These are phyloP conservation scores for Rhodotorula graminis DNA, from an alignment of 768 basidiomycete genomes.

Conservation along the genomic window DNA sequence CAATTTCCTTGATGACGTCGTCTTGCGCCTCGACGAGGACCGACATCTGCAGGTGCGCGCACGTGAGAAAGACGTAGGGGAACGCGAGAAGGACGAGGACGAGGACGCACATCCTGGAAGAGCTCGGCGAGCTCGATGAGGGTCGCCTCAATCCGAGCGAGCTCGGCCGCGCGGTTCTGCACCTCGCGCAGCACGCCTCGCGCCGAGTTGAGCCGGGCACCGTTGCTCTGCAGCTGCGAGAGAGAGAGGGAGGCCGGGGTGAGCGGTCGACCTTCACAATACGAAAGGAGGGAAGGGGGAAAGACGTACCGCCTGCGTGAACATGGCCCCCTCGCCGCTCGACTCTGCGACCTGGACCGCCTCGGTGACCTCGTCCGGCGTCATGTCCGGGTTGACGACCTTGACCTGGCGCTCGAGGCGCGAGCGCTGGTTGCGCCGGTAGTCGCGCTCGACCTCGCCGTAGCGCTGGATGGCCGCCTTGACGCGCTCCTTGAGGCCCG, in stretches of 20 bases:
- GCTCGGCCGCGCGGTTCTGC: constrained; percentile 76
- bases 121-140: constrained; percentile 76
- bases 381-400: constrained; percentile 41
- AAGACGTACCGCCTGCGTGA: constrained; percentile 29
- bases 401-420: constrained; percentile 50
- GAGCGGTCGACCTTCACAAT: constrained; percentile 53
- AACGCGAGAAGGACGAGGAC: not conserved
- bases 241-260: not conserved
- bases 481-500: constrained; percentile 49
- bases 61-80: not conserved
- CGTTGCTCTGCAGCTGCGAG: constrained; percentile 52
- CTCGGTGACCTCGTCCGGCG: constrained; percentile 8
- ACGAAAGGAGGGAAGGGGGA: not conserved
- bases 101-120: constrained; percentile 63
- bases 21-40: constrained; percentile 73
- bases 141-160: constrained; percentile 75
- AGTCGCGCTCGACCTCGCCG: constrained; percentile 49
- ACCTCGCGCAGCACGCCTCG: constrained; percentile 75
- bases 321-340: constrained; percentile 21
- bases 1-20: constrained; percentile 60
- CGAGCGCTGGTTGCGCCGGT: constrained; percentile 49
- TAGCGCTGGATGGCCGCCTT: constrained; percentile 49
- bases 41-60: constrained; percentile 58
- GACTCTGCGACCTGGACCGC: constrained; percentile 24
- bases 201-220: constrained; percentile 63